phyloP scores from a whole-genome alignment of 768 basidiomycete genomes.

The Boletus speciosus region DNA sequence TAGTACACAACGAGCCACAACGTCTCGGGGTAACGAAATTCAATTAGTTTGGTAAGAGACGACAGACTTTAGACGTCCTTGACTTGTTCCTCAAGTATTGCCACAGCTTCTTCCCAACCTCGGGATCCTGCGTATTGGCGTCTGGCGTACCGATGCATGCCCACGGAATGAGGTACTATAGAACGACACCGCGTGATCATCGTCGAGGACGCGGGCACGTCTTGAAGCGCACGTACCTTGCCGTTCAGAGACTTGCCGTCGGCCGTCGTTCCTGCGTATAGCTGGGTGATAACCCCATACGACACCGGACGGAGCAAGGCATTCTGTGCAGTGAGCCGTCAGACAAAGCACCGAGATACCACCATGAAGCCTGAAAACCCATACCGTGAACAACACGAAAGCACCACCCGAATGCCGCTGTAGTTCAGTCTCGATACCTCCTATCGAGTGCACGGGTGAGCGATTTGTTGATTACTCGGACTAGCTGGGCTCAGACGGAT shows the following conservation, averaged over 20 bases:
- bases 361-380: neutral
- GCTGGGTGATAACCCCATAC: slow-evolving; percentile 46
- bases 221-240: slow-evolving; percentile 32
- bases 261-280: slow-evolving; percentile 47
- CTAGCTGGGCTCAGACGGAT: neutral
- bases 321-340: slow-evolving; percentile 3
- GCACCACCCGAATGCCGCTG: slow-evolving; percentile 9
- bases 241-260: slow-evolving; percentile 42
- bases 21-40: too few relatives aligned
- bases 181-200: neutral
- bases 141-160: slow-evolving; percentile 35
- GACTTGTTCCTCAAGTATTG: slow-evolving; percentile 46
- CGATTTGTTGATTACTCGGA: neutral
- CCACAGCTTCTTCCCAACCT: slow-evolving; percentile 40
- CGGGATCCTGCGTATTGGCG: slow-evolving; percentile 33
- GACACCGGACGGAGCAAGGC: slow-evolving; percentile 27
- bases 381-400: neutral
- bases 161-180: slow-evolving; percentile 49
- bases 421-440: slow-evolving; percentile 22
- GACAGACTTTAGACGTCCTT: slow-evolving; percentile 12
- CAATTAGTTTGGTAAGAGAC: neutral
- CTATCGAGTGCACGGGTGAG: neutral
- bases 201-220: neutral
- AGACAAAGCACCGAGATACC: neutral
- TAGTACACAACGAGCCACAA: too few relatives aligned